Conservation (phyloP, 495 filamentous ascomycete genomes). For the Xylaria sp. region DNA sequence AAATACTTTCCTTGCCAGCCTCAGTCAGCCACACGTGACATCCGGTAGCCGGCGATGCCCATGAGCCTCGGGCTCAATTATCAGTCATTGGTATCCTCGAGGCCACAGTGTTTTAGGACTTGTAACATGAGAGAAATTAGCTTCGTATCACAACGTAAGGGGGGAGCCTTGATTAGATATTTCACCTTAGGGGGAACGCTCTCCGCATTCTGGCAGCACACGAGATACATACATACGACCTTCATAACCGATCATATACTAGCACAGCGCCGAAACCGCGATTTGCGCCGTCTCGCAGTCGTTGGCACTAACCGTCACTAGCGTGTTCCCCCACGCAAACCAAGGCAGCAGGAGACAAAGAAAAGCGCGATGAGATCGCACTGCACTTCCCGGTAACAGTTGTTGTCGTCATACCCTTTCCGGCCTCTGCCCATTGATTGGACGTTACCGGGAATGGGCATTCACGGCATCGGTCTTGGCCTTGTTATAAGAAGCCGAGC, state of each 20-base stretch:
- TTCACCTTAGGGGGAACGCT: neutral
- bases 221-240: no score
- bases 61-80: neutral
- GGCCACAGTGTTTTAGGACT: neutral
- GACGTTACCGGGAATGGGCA: neutral
- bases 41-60: slow-evolving; percentile 2
- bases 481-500: neutral
- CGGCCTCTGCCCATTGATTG: neutral
- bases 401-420: neutral
- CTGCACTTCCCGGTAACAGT: neutral
- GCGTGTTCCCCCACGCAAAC: neutral
- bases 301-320: slow-evolving; percentile 13
- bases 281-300: neutral
- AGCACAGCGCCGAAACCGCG: slow-evolving; percentile 4
- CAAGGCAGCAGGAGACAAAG: neutral
- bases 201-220: neutral
- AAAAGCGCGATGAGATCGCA: neutral
- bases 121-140: neutral
- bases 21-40: slow-evolving; percentile 10
- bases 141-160: slow-evolving; percentile 1
- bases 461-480: neutral
- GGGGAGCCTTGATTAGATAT: neutral
- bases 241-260: neutral
- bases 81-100: neutral
- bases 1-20: neutral